Conservation (phyloP, 2,329 filamentous ascomycete genomes). For the Cadophora gregata region DNA sequence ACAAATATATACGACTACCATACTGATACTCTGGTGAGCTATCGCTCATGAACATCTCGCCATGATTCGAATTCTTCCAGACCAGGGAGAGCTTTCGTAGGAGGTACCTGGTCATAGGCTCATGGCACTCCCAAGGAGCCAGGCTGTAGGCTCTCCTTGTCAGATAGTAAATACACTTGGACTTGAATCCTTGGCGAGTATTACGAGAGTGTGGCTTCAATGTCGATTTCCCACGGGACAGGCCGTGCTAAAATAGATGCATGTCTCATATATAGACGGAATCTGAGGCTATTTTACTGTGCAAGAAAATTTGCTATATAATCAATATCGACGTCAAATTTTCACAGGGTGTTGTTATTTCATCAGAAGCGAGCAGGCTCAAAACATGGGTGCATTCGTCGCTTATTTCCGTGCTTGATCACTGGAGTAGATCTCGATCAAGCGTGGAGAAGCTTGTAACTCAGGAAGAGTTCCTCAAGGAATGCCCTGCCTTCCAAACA, state of each 20-base stretch:
- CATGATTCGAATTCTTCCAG: background rate
- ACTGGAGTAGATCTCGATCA: background rate
- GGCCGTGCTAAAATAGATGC: background rate
- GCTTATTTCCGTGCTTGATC: background rate
- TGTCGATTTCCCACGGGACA: background rate
- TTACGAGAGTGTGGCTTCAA: background rate
- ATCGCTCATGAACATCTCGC: background rate
- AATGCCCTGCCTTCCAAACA: background rate
- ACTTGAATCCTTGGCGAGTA: background rate
- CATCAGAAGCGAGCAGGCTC: background rate
- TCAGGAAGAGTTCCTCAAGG: background rate
- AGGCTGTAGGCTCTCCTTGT: background rate
- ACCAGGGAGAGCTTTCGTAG: background rate
- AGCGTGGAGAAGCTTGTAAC: background rate
- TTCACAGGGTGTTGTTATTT: too few relatives aligned
- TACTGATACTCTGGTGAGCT: background rate
- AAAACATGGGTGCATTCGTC: background rate
- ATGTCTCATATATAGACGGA: background rate
- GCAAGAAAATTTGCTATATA: background rate
- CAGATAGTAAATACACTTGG: background rate
- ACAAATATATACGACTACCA: background rate
- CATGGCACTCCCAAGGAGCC: background rate
- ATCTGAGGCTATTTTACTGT: background rate
- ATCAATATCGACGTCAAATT: too few relatives aligned
- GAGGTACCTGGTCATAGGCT: background rate